Evolutionary conservation across 73 alveolate genomes (phyloP), one percentile per base, ranked within the genome.

Genomic region (Paramecium sonneborni): DNA sequence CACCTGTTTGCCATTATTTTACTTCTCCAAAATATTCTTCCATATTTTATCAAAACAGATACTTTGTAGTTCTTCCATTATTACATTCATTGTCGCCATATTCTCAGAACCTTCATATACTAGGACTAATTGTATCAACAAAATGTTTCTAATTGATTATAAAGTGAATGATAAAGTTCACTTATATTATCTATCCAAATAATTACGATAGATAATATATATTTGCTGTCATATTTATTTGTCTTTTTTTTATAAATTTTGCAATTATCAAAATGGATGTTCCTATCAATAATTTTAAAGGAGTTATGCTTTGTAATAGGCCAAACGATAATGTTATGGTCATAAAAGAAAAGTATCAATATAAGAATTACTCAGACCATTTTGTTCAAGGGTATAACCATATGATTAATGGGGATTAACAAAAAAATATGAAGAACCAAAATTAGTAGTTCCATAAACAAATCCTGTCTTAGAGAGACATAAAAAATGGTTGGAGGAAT

Each of bases 301-400:
- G 99, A 38, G 99, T 96, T 46, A 96, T 96, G 99, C 96, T 96
- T 34, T 96, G 99, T 91, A 96, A 96, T 94, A 68, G 99, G 9
- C 99, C 98, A 23, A 95, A 95, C 84, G 98, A 96, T 76, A 52
- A 92, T 34, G 97, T 88, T 10, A 52, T 69, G 35, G 37, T 70
- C 89, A 23, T 95, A 44, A 57, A 93, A 56, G 92, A 94, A 39
- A 95, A 92, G 95, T 96, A 97, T 41, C 14, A 62, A 93, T 85
- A 18, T 18, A 92, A 21, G 68, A 67, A 11, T 92, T 89, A n/a
- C 41, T 38, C 32, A 74, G 92, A 5, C 98, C 99, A 1, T 96
- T 96, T 92, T 93, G 96, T 57, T 93, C 99, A 18, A 69, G 98
- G 34, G 99, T 97, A 5, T 92, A 85, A 46, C 97, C 96, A 21